Base-by-base conservation (phyloP, 2,329 filamentous ascomycete genomes). In the Passalora sequoiae region DNA sequence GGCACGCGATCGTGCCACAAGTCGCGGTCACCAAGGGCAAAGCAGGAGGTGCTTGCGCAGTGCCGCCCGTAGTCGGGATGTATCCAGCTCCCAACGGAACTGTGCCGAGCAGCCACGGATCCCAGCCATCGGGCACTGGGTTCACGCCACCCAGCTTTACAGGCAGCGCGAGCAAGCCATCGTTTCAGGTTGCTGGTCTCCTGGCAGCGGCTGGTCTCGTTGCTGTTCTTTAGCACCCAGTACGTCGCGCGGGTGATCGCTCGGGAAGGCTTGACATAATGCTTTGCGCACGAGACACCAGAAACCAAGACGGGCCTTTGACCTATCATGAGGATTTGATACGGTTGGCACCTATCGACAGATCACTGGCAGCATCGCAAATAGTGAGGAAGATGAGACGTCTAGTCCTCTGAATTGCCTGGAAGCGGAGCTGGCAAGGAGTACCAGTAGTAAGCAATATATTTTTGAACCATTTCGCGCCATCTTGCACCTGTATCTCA, bases 21-120 rank as follows among this genome's bases (percentile, higher is more conserved):
- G 40, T 53, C 31, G 48, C 52, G 17, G 49, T 55, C 25, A 61
- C 59, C 41, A 45, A 53, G 42, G 45, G 46, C 46, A 58, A 58
- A 44, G 33, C 52, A 10, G 59, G 59, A 41, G 59, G 59, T 41
- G 43, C 46, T 4, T 43, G 47, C 15, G 13, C 24, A 8, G 42
- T 33, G 13, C 42, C 42, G 17, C 19, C 33, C 8, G 33, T 9
- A 12, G 24, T 12, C 21, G 19, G 8, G 20, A 27, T 29, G 15
- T 40, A 32, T 20, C n/a, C 38, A 40, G 38, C 38, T 16, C 6
- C 27, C 24, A 40, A 40, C 38, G 38, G 27, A 1, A 40, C 27
- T 31, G 27, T 33, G 13, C 12, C 38, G 31, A 25, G 22, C 9
- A 20, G 20, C 13, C 24, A 22, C 8, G 28, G 20, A n/a, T 22